Conservation (phyloP, 2,329 filamentous ascomycete genomes). For the Ceratocystis cacaofunesta region DNA sequence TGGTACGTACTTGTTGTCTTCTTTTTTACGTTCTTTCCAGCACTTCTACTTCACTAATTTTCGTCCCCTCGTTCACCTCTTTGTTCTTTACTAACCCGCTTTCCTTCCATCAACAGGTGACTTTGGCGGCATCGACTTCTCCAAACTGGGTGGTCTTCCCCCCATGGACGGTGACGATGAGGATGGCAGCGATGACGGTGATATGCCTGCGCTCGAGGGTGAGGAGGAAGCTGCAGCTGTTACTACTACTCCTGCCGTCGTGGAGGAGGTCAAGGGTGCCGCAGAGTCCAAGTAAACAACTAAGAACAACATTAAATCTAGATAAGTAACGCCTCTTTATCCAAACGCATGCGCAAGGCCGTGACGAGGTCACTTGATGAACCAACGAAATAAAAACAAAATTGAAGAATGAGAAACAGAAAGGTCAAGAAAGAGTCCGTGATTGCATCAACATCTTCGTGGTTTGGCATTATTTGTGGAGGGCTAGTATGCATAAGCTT, state of each 20-base stretch:
- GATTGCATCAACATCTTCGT: no score
- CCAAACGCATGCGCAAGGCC: not conserved
- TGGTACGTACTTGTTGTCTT: conserved; percentile 24
- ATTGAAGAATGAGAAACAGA: not conserved
- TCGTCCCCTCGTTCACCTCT: not conserved
- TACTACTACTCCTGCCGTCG: conserved; percentile 6
- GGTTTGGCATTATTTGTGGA: no score
- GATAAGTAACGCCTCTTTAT: not conserved
- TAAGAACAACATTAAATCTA: conserved; percentile 1
- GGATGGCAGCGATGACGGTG: conserved; percentile 49
- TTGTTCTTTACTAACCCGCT: not conserved
- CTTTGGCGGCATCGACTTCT: conserved; percentile 85
- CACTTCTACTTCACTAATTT: no score
- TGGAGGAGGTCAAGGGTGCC: not conserved
- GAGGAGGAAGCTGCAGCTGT: conserved; percentile 25
- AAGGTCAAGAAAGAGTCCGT: no score
- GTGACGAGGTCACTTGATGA: not conserved
- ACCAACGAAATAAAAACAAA: not conserved
- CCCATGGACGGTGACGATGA: conserved; percentile 31
- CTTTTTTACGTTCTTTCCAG: not conserved
- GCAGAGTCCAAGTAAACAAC: conserved; percentile 5
- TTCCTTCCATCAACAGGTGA: conserved; percentile 34
- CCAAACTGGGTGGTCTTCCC: conserved; percentile 52
- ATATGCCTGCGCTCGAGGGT: conserved; percentile 67
- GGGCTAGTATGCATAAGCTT: no score